Evolutionary conservation across 2,329 filamentous ascomycete genomes (phyloP).

Genomic region (Myriosclerotinia curreyana): DNA sequence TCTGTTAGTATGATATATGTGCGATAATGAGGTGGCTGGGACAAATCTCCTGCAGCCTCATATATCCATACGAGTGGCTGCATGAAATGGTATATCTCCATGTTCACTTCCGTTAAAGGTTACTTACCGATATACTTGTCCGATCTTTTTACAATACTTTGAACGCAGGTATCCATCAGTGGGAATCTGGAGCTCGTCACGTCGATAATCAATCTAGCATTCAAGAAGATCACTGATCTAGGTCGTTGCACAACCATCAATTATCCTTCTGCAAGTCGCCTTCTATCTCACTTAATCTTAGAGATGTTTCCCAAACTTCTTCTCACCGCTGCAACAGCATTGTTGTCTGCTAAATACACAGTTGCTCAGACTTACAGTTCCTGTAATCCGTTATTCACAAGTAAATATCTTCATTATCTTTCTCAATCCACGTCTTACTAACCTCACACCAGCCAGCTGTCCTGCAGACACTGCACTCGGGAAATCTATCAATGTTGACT

Average conservation of each 20-base stretch:
- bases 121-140: constrained; percentile 9
- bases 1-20: neutral
- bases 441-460: constrained; percentile 53
- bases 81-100: constrained; percentile 17
- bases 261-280: constrained; percentile 17
- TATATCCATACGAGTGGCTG: constrained; percentile 17
- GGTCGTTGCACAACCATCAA: constrained; percentile 11
- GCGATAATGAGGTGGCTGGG: constrained; percentile 20
- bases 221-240: constrained; percentile 7
- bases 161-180: constrained; percentile 13
- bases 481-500: constrained; percentile 79
- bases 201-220: neutral
- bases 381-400: constrained; percentile 51
- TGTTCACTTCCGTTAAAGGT: constrained; percentile 2
- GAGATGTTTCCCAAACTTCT: constrained; percentile 35
- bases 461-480: constrained; percentile 76
- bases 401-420: constrained; percentile 33
- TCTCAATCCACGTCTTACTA: constrained; percentile 21
- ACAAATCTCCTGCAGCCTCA: constrained; percentile 9
- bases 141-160: constrained; percentile 1
- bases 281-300: neutral
- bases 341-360: constrained; percentile 27
- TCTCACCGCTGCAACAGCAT: constrained; percentile 27
- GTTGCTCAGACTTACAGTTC: constrained; percentile 52
- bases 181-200: neutral